Percentiles rank a stretch among this genome's conserved stretches.
These are phyloP conservation scores for Carpinus viminea DNA, from an alignment of 306 rosid species.

Conservation along the genomic window DNA sequence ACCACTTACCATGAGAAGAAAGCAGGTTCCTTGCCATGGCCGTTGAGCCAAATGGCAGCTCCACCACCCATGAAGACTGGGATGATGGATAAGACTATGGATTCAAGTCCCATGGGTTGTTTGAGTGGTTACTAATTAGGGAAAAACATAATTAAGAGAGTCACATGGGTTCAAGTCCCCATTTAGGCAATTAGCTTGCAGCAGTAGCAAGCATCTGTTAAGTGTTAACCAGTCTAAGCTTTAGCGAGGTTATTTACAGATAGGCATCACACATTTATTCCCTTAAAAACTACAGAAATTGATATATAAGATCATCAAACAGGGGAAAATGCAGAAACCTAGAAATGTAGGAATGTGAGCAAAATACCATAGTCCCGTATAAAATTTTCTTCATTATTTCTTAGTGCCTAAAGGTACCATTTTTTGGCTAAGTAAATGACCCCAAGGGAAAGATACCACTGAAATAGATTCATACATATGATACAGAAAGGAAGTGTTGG, in stretches of 20 bases:
- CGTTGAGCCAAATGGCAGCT: too few relatives aligned
- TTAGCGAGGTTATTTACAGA: not conserved
- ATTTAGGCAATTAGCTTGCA: not conserved
- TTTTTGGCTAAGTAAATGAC: too few relatives aligned
- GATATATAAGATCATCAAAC: not conserved
- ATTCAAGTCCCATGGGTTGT: not conserved
- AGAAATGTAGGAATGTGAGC: not conserved
- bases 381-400: not conserved
- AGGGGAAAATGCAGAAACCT: not conserved
- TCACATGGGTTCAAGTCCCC: not conserved
- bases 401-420: not conserved
- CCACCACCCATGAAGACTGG: not conserved
- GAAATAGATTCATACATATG: too few relatives aligned
- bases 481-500: not conserved
- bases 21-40: not conserved
- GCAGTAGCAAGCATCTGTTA: not conserved
- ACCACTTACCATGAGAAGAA: not conserved
- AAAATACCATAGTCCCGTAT: not conserved
- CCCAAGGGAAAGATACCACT: too few relatives aligned
- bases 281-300: not conserved
- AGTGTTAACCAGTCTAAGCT: not conserved
- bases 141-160: not conserved
- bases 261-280: slow-evolving; percentile 3
- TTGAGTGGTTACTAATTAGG: not conserved
- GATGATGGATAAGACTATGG: not conserved